Evolutionary conservation across 352 stramenopile species (phyloP).

Genomic region (Pilasporangium apinafurcum): DNA sequence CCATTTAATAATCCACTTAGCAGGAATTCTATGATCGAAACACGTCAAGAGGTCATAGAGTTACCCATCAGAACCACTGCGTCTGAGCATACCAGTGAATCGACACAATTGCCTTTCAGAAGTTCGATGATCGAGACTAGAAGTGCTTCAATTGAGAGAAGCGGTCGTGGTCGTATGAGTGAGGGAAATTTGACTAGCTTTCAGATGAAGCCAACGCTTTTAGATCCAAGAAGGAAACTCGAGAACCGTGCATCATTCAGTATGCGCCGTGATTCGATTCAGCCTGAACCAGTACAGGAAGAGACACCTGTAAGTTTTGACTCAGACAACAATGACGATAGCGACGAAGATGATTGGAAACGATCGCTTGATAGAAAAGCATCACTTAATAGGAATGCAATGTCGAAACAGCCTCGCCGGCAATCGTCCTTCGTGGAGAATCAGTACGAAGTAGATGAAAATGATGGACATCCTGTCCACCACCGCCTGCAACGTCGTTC

Average conservation of each 20-base stretch:
- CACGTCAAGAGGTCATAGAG: too few relatives aligned
- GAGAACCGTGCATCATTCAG: conserved; percentile 60
- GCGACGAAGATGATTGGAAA: neutral
- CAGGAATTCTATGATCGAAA: too few relatives aligned
- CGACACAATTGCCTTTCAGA: too few relatives aligned
- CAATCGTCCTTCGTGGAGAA: conserved; percentile 2
- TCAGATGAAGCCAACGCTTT: conserved; percentile 9
- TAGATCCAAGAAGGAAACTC: conserved; percentile 57
- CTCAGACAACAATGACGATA: conserved; percentile 33
- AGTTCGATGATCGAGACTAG: conserved; percentile 32
- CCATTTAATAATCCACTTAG: too few relatives aligned
- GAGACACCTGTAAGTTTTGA: conserved; percentile 49
- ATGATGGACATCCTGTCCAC: conserved; percentile 21
- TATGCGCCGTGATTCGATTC: conserved; percentile 47
- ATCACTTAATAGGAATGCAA: conserved; percentile 9
- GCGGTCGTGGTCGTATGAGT: conserved; percentile 6
- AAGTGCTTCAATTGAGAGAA: conserved; percentile 10
- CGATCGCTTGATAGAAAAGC: conserved; percentile 12
- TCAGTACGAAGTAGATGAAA: conserved; percentile 24
- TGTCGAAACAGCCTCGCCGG: conserved; percentile 24
- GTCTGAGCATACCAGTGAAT: too few relatives aligned
- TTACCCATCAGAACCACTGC: too few relatives aligned
- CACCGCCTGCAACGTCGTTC: conserved; percentile 21
- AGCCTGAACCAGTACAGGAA: conserved; percentile 48
- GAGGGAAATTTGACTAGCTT: conserved; percentile 11